Evolutionary conservation across 805 yeast genomes (phyloP), one percentile per base, ranked within the genome.

Genomic region (Myxozyma vanderwaltii): DNA sequence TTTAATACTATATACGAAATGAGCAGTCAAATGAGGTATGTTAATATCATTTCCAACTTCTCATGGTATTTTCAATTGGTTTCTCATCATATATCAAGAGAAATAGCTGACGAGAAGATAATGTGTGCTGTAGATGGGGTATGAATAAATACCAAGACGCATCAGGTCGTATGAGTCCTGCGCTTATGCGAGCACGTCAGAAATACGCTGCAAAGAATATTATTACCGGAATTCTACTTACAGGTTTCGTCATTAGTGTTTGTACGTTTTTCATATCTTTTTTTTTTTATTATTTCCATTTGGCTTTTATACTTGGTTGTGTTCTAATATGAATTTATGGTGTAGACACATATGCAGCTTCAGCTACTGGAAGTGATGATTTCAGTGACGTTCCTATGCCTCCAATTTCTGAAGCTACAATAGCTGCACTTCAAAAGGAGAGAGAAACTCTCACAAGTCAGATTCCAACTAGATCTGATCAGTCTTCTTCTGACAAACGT

Each of bases 381-480:
- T 90, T 92, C 72, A 83, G 80, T 47, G 97, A 91, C 71, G 89
- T 92, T 67, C 97, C 97, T 41, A 85, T 92, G 66, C 99, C 99
- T 49, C 97, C 98, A 19, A 80, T 92, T 59, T 81, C 86, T 40
- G 94, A 88, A 61, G 85, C 80, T 54, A 94, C 90, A 71, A 78
- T 92, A 70, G 82, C 81, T 51, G 79, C 82, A 89, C 71, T 88
- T 86, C 70, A 88, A 41, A 21, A 33, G 31, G 54, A 58, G 1
- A 50, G 61, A 4, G 57, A 23, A 36, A 19, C 17, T n/a, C 8
- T 46, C 13, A 39, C 27, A 12, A 29, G 19, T 3, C 6, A 24
- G 15, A 17, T 13, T 2, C 43, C 33, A 7, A 29, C 10, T 29
- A 29, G 6, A 10, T 10, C 33, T 29, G 33, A 6, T 7, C 10